Conservation (phyloP, 805 yeast species). For the Grigorovia yakushimaensis region DNA sequence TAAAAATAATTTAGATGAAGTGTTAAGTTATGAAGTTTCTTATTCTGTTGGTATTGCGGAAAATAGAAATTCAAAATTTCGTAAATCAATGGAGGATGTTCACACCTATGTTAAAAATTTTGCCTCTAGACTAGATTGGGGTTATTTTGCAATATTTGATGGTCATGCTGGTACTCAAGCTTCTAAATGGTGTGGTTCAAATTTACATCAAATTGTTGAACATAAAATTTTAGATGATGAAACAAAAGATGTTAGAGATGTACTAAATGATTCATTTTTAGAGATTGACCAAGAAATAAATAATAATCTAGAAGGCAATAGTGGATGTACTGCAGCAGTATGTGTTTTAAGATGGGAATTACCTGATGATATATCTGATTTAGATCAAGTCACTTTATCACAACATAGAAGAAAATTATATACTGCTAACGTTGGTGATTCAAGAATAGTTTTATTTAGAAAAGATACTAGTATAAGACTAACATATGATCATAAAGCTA, state of each 20-base stretch:
- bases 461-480: slow-evolving; percentile 66
- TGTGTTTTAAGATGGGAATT: slow-evolving; percentile 83
- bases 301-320: slow-evolving; percentile 52
- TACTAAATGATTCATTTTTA: slow-evolving; percentile 58
- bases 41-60: slow-evolving; percentile 89
- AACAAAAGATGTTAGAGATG: slow-evolving; percentile 48
- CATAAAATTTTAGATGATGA: slow-evolving; percentile 42
- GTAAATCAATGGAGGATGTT: slow-evolving; percentile 93
- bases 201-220: slow-evolving; percentile 62
- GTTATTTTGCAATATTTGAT: slow-evolving; percentile 90
- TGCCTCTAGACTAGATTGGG: slow-evolving; percentile 87
- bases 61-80: slow-evolving; percentile 66
- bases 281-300: slow-evolving; percentile 65
- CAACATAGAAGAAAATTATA: slow-evolving; percentile 66
- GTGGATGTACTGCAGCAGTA: slow-evolving; percentile 95
- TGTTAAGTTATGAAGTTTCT: slow-evolving; percentile 35
- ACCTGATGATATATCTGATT: slow-evolving; percentile 21
- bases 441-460: slow-evolving; percentile 71
- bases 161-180: slow-evolving; percentile 95
- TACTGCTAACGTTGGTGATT: slow-evolving; percentile 94
- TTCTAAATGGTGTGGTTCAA: slow-evolving; percentile 90
- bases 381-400: slow-evolving; percentile 15
- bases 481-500: slow-evolving; percentile 89
- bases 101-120: slow-evolving; percentile 88
- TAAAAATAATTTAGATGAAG: background rate